phyloP scores from a whole-genome alignment of 345 rosid genomes.

The Dovyalis caffra region DNA sequence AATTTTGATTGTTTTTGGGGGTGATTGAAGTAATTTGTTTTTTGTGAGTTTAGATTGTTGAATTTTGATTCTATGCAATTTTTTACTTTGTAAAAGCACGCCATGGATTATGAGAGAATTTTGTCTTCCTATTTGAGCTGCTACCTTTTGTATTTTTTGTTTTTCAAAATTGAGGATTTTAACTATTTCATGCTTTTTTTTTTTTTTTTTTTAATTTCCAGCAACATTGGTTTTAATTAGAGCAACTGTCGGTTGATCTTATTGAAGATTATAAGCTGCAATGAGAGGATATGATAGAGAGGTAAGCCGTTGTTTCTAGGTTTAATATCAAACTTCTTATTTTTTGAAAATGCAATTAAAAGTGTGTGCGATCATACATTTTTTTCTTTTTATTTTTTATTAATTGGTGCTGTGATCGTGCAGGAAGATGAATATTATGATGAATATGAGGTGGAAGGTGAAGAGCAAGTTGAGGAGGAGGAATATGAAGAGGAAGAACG shows the following conservation, averaged over 20 bases:
- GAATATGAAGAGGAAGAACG: constrained; percentile 44
- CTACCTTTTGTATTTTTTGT: too few relatives aligned
- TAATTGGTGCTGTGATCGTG: neutral
- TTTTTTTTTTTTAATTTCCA: neutral
- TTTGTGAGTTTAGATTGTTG: neutral
- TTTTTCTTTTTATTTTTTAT: neutral
- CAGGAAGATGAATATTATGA: constrained; percentile 48
- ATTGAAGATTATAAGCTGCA: constrained; percentile 7
- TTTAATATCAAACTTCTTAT: neutral
- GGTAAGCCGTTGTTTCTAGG: constrained; percentile 31
- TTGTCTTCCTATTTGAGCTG: neutral
- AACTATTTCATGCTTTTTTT: too few relatives aligned
- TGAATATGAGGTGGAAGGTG: constrained; percentile 52
- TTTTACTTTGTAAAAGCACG: neutral
- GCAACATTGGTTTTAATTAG: neutral
- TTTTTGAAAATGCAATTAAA: neutral
- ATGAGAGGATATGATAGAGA: constrained; percentile 51
- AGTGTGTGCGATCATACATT: too few relatives aligned
- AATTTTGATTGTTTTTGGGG: too few relatives aligned
- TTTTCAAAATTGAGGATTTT: neutral
- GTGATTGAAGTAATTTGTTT: too few relatives aligned
- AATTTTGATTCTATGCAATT: neutral
- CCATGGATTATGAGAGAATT: neutral
- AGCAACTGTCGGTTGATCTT: neutral
- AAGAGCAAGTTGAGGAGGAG: constrained; percentile 32